These are phyloP conservation scores for Hypoxylon perforatum DNA, from an alignment of 495 filamentous ascomycete species.

Conservation along the genomic window DNA sequence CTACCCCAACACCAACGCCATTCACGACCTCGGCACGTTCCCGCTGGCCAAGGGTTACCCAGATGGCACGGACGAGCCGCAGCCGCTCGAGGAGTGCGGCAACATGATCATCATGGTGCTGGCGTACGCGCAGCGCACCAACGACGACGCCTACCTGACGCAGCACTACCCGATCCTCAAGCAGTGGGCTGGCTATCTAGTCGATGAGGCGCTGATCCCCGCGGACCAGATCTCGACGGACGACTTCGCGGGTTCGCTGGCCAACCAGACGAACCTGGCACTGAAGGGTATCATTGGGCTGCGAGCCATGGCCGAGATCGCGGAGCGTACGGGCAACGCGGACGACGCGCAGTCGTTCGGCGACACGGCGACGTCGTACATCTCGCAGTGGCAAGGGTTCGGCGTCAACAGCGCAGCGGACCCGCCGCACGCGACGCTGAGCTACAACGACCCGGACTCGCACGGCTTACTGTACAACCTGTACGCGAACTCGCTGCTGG, in stretches of 20 bases:
- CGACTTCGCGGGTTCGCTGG: conserved; percentile 90
- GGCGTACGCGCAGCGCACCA: conserved; percentile 61
- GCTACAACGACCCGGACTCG: conserved; percentile 54
- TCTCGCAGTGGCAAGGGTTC: conserved; percentile 78
- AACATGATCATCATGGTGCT: conserved; percentile 95
- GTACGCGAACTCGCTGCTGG: conserved; percentile 80
- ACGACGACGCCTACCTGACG: conserved; percentile 54
- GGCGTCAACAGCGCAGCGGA: conserved; percentile 76
- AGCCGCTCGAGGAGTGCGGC: conserved; percentile 95
- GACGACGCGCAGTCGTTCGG: conserved; percentile 71
- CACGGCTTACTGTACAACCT: conserved; percentile 87
- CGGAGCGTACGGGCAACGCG: conserved; percentile 68
- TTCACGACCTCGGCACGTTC: conserved; percentile 94
- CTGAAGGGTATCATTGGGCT: conserved; percentile 97
- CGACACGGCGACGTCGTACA: conserved; percentile 76
- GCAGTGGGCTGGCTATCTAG: conserved; percentile 88
- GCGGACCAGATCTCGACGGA: conserved; percentile 90
- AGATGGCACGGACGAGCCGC: conserved; percentile 85
- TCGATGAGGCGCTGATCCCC: conserved; percentile 83
- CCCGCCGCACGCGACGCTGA: conserved; percentile 78
- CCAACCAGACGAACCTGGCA: conserved; percentile 93
- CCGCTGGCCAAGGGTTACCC: conserved; percentile 91
- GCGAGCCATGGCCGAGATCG: conserved; percentile 86
- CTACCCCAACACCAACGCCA: conserved; percentile 86
- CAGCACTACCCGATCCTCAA: conserved; percentile 78